Percentiles rank a stretch among this genome's conserved stretches.
phyloP scores from a whole-genome alignment of 305 asterid species.

The Fraxinus angustifolia region DNA sequence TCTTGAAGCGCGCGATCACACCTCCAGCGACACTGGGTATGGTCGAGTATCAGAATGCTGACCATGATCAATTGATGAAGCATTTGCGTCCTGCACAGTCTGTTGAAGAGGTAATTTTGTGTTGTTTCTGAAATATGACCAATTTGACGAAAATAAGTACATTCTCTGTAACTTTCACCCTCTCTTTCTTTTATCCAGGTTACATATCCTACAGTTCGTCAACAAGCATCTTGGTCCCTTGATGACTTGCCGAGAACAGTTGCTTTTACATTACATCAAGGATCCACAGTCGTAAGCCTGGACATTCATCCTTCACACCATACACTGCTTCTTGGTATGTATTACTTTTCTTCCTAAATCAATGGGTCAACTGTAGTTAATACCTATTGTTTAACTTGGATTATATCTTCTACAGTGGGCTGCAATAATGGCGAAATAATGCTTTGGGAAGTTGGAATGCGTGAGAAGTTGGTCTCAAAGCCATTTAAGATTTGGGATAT shows the following conservation, averaged over 20 bases:
- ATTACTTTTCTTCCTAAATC: background rate
- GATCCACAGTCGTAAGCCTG: conserved; percentile 69
- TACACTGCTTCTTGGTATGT: conserved; percentile 69
- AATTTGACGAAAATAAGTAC: background rate
- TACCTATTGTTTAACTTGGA: conserved; percentile 11
- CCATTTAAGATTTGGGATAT: conserved; percentile 81
- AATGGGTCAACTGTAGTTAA: conserved; percentile 13
- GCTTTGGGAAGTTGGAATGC: conserved; percentile 76
- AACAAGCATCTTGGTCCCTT: conserved; percentile 64
- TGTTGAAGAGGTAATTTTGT: conserved; percentile 74
- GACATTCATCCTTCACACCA: conserved; percentile 85
- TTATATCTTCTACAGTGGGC: conserved; percentile 52
- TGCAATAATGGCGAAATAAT: conserved; percentile 72
- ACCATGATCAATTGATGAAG: conserved; percentile 90
- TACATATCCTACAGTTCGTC: conserved; percentile 75
- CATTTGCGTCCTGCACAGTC: conserved; percentile 88
- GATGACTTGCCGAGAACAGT: conserved; percentile 85
- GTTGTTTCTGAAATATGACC: conserved; percentile 5
- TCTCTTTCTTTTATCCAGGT: conserved; percentile 43
- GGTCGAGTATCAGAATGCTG: conserved; percentile 81
- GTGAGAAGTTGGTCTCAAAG: conserved; percentile 72
- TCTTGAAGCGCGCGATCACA: conserved; percentile 86
- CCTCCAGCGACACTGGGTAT: conserved; percentile 92
- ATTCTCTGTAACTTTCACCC: conserved; percentile 13
- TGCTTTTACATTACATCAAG: conserved; percentile 77